Base-by-base conservation (phyloP, 1,284 basidiomycete species). In the Melampsora abietis-canadensis region DNA sequence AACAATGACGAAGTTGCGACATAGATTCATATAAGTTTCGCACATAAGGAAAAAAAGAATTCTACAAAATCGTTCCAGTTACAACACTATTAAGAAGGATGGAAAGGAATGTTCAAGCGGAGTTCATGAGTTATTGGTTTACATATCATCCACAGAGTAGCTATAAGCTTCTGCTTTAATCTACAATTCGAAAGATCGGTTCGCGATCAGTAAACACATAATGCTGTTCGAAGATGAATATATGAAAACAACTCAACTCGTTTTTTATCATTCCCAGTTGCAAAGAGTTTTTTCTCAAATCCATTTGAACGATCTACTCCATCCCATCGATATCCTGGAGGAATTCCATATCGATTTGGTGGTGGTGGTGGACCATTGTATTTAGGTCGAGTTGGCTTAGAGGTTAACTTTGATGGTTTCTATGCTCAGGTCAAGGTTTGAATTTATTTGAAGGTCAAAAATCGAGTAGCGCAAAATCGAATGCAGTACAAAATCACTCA, bases 251-350 rank as follows among this genome's bases (percentile, higher is more conserved):
- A 65, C 70, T 66, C 34, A 75, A 73, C 72, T 51, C 72, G 51
- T 81, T 87, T 87, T 79, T 85, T 85, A 44, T 90, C 87, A 80
- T 94, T 94, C 76, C 86, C 85, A 69, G 86, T 87, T 82, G 94
- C 92, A 84, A 94, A 94, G 73, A 88, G 84, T 79, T 92, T 93
- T 85, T 90, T 92, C 84, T 98, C 95, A 78, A 95, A 98, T 1
- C 95, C 95, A 77, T 90, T 98, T 0, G 92, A 88, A 74, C 94
- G 87, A 46, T 79, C 78, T 57, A 79, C 79, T 14, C 79, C 93
- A 81, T 98, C 95, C 95, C 94, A 98, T 78, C 95, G 86, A 81
- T 94, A 94, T 0, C 95, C 95, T 14, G 95, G 96, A 73, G 87
- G 88, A 77, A 99, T 97, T 30, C 89, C 89, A 82, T 95, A 98